Conservation (phyloP, 495 filamentous ascomycete species). For the Daldinia grandis region DNA sequence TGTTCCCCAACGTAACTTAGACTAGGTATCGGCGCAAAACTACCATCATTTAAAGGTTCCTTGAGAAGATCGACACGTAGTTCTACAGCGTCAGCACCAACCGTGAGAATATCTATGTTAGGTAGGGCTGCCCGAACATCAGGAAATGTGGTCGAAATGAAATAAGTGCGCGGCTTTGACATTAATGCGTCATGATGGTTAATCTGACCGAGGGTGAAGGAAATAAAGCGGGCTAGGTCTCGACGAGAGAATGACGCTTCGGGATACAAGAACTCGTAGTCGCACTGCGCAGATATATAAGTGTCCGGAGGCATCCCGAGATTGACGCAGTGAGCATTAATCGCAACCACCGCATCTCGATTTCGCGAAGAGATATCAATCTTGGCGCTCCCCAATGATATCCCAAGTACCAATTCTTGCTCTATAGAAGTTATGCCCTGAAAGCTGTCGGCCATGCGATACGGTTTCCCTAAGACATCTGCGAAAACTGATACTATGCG, state of each 20-base stretch:
- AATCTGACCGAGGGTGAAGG: conserved; percentile 78
- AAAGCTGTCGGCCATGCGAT: conserved; percentile 63
- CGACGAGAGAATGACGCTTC: conserved; percentile 73
- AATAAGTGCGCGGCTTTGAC: conserved; percentile 77
- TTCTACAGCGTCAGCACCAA: conserved; percentile 84
- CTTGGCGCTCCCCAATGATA: conserved; percentile 62
- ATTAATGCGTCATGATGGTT: conserved; percentile 76
- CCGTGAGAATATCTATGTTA: conserved; percentile 84
- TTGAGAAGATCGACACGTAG: conserved; percentile 82
- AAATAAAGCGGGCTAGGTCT: conserved; percentile 78
- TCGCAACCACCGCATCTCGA: conserved; percentile 62
- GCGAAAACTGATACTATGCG: conserved; percentile 72
- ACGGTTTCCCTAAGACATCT: conserved; percentile 73
- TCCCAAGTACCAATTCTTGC: conserved; percentile 65
- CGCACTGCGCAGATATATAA: conserved; percentile 67
- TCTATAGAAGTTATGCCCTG: conserved; percentile 58
- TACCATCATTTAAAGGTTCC: conserved; percentile 69
- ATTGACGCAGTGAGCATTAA: conserved; percentile 78
- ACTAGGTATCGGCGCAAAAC: conserved; percentile 70
- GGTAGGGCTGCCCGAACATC: conserved; percentile 84
- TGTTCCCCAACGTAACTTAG: conserved; percentile 85
- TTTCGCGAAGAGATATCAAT: conserved; percentile 61
- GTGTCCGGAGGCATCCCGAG: conserved; percentile 72
- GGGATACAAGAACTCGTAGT: conserved; percentile 86
- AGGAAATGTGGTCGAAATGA: conserved; percentile 87